Evolutionary conservation across 768 basidiomycete genomes (phyloP).

Genomic region (Boletus tomentosulus): DNA sequence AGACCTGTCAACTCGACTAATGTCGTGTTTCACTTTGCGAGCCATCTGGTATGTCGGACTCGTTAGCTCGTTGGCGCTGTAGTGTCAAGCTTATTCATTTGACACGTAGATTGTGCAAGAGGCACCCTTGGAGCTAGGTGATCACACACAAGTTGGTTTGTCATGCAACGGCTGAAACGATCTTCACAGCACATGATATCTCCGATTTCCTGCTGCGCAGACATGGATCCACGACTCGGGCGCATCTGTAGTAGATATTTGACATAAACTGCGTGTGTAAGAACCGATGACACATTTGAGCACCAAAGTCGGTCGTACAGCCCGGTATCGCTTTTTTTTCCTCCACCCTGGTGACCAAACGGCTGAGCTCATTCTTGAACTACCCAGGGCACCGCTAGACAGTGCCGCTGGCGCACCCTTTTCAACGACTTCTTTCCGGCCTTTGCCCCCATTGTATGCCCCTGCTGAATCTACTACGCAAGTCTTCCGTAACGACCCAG

Average conservation of each 20-base stretch:
- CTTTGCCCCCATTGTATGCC: not conserved
- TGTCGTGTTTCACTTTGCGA: constrained; percentile 22
- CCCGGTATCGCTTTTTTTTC: not conserved
- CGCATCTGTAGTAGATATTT: not conserved
- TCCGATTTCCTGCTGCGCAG: constrained; percentile 21
- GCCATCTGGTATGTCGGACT: constrained; percentile 26
- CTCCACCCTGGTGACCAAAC: not conserved
- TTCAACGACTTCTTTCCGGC: not conserved
- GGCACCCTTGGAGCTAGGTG: constrained; percentile 29
- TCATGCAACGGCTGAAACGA: not conserved
- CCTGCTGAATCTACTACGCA: not conserved
- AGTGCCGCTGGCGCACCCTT: constrained; percentile 7
- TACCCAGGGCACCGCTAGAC: constrained; percentile 7
- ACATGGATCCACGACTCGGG: constrained; percentile 2
- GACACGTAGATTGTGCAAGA: constrained; percentile 25
- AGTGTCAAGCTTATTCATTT: not conserved
- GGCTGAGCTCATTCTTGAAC: not conserved
- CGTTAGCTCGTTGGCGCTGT: not conserved
- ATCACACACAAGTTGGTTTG: not conserved
- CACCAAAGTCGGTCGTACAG: not conserved
- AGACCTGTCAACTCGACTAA: constrained; percentile 29
- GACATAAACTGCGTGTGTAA: not conserved
- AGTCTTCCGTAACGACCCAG: not conserved
- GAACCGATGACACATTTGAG: not conserved
- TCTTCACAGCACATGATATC: constrained; percentile 20